These are phyloP conservation scores for Zymoseptoria brevis DNA, from an alignment of 2,329 filamentous ascomycete species.

Conservation along the genomic window DNA sequence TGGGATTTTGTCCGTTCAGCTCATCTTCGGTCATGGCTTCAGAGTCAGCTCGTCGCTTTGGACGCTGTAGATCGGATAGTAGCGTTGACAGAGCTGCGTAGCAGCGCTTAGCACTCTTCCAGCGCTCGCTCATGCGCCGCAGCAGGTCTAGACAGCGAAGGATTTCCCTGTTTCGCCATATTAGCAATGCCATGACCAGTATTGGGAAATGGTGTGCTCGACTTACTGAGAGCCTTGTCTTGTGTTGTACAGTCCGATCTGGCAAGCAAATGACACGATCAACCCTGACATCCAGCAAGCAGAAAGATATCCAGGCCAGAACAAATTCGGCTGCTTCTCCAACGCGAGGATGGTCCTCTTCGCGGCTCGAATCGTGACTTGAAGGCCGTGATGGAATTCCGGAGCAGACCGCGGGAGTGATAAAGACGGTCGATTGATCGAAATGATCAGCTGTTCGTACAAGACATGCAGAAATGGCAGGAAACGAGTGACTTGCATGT, in stretches of 20 bases:
- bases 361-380: slow-evolving; percentile 26
- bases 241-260: slow-evolving; percentile 25
- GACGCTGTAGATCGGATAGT: slow-evolving; percentile 13
- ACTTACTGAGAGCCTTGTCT: slow-evolving; percentile 17
- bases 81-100: slow-evolving; percentile 15
- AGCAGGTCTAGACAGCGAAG: slow-evolving; percentile 16
- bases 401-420: slow-evolving; percentile 25
- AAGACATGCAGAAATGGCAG: slow-evolving; percentile 27
- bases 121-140: slow-evolving; percentile 14
- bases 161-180: slow-evolving; percentile 7
- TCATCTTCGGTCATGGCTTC: slow-evolving; percentile 7
- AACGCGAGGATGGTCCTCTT: slow-evolving; percentile 25
- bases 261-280: slow-evolving; percentile 30
- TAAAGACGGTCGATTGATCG: slow-evolving; percentile 31
- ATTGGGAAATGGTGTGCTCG: background rate
- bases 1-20: slow-evolving; percentile 3
- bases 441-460: slow-evolving; percentile 29
- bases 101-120: slow-evolving; percentile 15
- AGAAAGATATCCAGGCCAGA: slow-evolving; percentile 32
- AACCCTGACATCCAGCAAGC: slow-evolving; percentile 34
- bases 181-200: background rate
- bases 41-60: slow-evolving; percentile 4
- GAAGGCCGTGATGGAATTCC: slow-evolving; percentile 28
- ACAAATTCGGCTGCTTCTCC: slow-evolving; percentile 15
- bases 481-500: slow-evolving; percentile 15